Evolutionary conservation across 1,139 yeast genomes (phyloP), one percentile per base, ranked within the genome.

Genomic region (Taiozyma onychis): DNA sequence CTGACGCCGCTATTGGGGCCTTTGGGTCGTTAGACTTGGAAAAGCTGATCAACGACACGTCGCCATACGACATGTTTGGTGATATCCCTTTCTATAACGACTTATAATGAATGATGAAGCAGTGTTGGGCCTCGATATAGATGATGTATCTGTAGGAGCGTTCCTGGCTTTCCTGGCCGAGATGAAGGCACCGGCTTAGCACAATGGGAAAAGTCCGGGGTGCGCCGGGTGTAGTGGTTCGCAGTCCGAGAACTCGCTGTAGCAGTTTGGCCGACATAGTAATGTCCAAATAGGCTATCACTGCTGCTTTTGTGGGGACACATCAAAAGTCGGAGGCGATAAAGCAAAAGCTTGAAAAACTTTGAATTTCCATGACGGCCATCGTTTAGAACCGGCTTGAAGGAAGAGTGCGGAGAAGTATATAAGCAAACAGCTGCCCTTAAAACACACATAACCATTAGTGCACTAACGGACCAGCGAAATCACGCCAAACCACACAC

Each of bases 11-110:
- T 16, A 32, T 45, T n/a, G 52, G 50, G 6, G 44, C 53, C 7
- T 50, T 51, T 41, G 58, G 54, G 3, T 22, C 49, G 9, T 43
- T 48, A 10, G 58, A 56, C 37, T 41, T 55, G 26, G 58, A 58
- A 30, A 48, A 47, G 41, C 16, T 57, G 22, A 50, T 56, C 18
- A 56, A 53, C 4, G 60, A 53, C 35, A 47, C 55, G 14, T 50
- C 56, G 0, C 51, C 57, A 2, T 58, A 53, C 35, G 60, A 58
- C 39, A 46, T 58, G 52, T 52, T 57, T 39, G 57, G 54, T 2
- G 56, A 55, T 28, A 45, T 55, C 28, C 30, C 41, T n/a, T 32
- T 32, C 24, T 30, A 43, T 24, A 21, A 14, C 13, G 45, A 22
- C 27, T 10, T 37, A 13, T 37, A 37, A 21, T 37, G 18, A 32